phyloP scores from a whole-genome alignment of 116 monocot genomes.

The Cymodocea nodosa region DNA sequence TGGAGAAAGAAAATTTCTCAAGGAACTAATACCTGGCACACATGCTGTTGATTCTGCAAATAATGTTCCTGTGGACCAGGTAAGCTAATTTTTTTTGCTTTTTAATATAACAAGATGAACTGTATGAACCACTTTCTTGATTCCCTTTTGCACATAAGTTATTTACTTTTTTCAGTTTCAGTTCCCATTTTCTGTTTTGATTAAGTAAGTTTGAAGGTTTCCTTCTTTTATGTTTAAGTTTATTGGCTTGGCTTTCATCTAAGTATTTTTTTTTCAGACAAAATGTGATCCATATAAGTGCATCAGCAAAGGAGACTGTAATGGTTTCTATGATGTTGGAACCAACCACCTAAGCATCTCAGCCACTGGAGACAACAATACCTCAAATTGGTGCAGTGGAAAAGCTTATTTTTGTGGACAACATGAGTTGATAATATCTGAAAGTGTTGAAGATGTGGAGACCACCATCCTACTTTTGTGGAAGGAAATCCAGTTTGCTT shows the following conservation, averaged over 20 bases:
- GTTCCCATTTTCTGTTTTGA: neutral
- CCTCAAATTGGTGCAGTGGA: neutral
- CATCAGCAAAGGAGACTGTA: neutral
- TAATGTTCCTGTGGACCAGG: slow-evolving; percentile 23
- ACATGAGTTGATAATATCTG: neutral
- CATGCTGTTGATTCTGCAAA: slow-evolving; percentile 11
- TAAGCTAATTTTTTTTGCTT: slow-evolving; percentile 47
- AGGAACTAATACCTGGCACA: slow-evolving; percentile 3
- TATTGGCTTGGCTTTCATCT: neutral
- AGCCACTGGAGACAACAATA: neutral
- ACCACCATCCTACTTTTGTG: slow-evolving; percentile 28
- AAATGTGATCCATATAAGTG: slow-evolving; percentile 7
- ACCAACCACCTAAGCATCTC: neutral
- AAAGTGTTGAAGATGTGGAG: slow-evolving; percentile 18
- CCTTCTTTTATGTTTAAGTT: neutral
- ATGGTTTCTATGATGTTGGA: slow-evolving; percentile 2
- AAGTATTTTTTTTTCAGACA: slow-evolving; percentile 18
- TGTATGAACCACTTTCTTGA: slow-evolving; percentile 20
- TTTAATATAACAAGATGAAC: slow-evolving; percentile 36
- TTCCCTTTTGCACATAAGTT: slow-evolving; percentile 24
- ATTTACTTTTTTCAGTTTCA: slow-evolving; percentile 14
- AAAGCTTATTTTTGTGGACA: neutral
- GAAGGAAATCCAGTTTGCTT: slow-evolving; percentile 41
- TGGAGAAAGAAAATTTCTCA: neutral
- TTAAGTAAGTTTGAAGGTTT: neutral